Conservation (phyloP, 1,284 basidiomycete genomes). For the Anthracocystis setariae region DNA sequence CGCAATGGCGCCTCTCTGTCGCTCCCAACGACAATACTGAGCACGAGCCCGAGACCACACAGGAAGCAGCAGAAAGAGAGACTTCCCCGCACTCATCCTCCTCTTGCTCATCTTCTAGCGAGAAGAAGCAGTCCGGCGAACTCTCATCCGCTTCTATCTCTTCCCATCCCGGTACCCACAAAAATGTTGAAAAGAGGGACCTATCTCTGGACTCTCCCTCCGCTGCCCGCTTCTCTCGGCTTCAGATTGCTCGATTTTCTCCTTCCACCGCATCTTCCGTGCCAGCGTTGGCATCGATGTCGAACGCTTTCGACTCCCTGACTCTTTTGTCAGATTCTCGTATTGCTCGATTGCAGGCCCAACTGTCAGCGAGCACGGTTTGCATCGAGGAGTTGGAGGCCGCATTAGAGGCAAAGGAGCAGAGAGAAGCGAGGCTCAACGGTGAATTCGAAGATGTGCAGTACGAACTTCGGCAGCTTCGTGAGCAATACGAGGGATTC, state of each 20-base stretch:
- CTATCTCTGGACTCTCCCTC: constrained; percentile 21
- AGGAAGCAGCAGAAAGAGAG: constrained; percentile 10
- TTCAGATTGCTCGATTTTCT: constrained; percentile 14
- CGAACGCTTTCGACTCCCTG: constrained; percentile 22
- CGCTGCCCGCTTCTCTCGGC: constrained; percentile 22
- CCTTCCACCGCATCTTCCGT: background rate
- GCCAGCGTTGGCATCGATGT: constrained; percentile 9
- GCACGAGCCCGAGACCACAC: background rate
- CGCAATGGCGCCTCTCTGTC: constrained; percentile 16
- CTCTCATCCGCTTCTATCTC: constrained; percentile 13
- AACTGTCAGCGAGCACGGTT: constrained; percentile 18
- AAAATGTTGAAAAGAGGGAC: background rate
- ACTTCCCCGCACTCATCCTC: background rate
- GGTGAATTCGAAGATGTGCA: constrained; percentile 19
- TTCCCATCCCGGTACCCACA: background rate
- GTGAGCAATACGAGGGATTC: constrained; percentile 20
- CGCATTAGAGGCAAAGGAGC: constrained; percentile 11
- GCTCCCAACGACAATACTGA: background rate
- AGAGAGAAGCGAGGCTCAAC: background rate
- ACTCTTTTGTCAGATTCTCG: constrained; percentile 10
- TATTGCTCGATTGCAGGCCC: constrained; percentile 16
- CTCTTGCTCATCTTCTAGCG: constrained; percentile 13
- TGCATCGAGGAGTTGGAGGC: constrained; percentile 22
- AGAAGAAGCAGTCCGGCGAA: constrained; percentile 24
- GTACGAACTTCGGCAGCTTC: constrained; percentile 7